phyloP scores from a whole-genome alignment of 2,329 filamentous ascomycete species.

The Paraphaeosphaeria minitans region DNA sequence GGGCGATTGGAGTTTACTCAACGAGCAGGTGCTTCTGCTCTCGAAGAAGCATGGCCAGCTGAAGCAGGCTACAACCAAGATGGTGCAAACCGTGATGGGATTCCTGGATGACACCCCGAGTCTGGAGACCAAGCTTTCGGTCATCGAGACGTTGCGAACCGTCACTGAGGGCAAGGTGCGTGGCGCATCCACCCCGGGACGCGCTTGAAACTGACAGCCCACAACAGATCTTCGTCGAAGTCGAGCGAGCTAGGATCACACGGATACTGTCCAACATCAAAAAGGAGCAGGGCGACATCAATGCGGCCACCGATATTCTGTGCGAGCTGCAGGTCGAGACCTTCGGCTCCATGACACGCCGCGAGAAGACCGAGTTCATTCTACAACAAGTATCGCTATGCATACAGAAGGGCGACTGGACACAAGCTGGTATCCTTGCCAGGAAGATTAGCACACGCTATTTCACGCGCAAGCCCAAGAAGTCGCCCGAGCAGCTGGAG shows the following conservation, averaged over 20 bases:
- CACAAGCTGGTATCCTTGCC: constrained; percentile 88
- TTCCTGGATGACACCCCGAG: constrained; percentile 88
- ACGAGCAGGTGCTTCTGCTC: constrained; percentile 92
- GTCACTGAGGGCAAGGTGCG: constrained; percentile 93
- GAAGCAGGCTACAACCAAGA: constrained; percentile 97
- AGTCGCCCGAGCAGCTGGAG: constrained; percentile 84
- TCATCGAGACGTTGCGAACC: constrained; percentile 93
- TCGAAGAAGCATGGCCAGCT: constrained; percentile 99
- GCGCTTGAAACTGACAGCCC: constrained; percentile 23
- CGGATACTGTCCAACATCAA: constrained; percentile 97
- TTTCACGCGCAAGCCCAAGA: constrained; percentile 87
- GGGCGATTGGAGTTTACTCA: constrained; percentile 91
- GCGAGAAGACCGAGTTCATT: constrained; percentile 99
- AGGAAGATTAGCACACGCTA: constrained; percentile 97
- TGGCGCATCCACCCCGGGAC: constrained; percentile 1
- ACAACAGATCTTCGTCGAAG: constrained; percentile 90
- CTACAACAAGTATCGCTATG: constrained; percentile 92
- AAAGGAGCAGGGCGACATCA: constrained; percentile 90
- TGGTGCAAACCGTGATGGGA: constrained; percentile 95
- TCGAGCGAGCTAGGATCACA: constrained; percentile 93
- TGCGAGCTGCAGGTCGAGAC: constrained; percentile 99
- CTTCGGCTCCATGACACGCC: constrained; percentile 94
- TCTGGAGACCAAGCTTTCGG: constrained; percentile 83
- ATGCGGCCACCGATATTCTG: constrained; percentile 86
- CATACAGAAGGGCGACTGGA: constrained; percentile 96